Evolutionary conservation across 768 basidiomycete species (phyloP), one percentile per base, ranked within the genome.

Genomic region (Mycena kentingensis): DNA sequence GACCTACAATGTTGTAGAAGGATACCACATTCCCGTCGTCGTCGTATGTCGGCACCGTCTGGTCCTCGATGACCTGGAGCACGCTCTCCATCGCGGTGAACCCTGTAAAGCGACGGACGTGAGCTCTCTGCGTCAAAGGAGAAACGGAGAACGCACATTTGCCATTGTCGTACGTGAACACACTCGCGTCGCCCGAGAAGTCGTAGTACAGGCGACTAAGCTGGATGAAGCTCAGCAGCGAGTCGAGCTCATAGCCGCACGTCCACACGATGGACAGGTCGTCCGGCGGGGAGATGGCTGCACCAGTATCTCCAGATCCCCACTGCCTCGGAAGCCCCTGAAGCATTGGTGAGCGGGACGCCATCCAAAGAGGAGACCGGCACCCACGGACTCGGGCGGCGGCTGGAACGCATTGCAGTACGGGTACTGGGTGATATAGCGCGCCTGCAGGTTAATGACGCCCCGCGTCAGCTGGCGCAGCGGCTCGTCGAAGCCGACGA

Each of bases 191-290:
- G 3, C 71, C 69, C 6, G 81, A 80, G 35, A 67, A 72, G 55
- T 77, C 66, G 48, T 74, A 80, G 63, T 79, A 82, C 2, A 70
- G 72, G 22, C 75, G 57, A 5, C 80, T 82, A 19, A 82, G 67
- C 63, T 82, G 82, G 54, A 82, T 64, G 70, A 82, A 82, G 24
- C 77, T 71, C 32, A 78, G 78, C 1, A 82, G 59, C 4, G 79
- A 81, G 54, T 82, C 81, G 34, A 82, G 64, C 56, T 82, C 80
- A 48, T 80, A 82, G 80, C 82, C 82, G 73, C 80, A 82, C 54
- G 81, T 81, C 55, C 78, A 82, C 4, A 82, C 80, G 0, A 75
- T 77, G 31, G 62, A 64, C 47, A 77, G 67, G 50, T 81, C 58
- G 13, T 81, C 67, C 2, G 78, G 76, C 1, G 78, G 80, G 22